These are phyloP conservation scores for Globisporangium acanthophoron DNA, from an alignment of 352 stramenopile genomes.

Conservation along the genomic window DNA sequence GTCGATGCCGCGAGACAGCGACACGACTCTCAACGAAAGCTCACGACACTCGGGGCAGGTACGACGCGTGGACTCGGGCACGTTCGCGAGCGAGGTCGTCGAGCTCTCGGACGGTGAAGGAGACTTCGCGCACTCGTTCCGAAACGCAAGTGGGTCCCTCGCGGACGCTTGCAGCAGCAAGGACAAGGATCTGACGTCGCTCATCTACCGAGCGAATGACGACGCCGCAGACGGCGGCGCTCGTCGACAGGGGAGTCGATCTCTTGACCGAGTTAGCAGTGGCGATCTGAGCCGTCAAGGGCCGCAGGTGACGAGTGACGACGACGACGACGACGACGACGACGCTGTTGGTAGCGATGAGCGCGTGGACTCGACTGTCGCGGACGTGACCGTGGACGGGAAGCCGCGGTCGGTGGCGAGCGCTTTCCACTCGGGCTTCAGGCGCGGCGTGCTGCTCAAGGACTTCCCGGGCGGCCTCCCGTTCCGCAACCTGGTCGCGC, in stretches of 20 bases:
- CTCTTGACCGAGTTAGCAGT: not conserved
- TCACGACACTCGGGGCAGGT: not conserved
- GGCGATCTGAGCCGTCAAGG: not conserved
- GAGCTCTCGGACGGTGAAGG: slow-evolving; percentile 17
- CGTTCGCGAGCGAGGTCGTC: slow-evolving; percentile 15
- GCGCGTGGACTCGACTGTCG: slow-evolving; percentile 27
- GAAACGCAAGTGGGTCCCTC: not conserved
- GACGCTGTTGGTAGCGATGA: slow-evolving; percentile 18
- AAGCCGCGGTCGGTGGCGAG: slow-evolving; percentile 51
- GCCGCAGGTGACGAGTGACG: slow-evolving; percentile 1
- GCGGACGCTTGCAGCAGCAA: slow-evolving; percentile 4
- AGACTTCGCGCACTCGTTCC: not conserved
- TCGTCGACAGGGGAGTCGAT: not conserved
- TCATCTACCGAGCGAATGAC: slow-evolving; percentile 21
- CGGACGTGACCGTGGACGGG: slow-evolving; percentile 47
- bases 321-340: slow-evolving; percentile 29
- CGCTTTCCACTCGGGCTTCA: slow-evolving; percentile 46
- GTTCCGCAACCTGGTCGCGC: slow-evolving; percentile 52
- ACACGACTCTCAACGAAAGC: not conserved
- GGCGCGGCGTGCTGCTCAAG: slow-evolving; percentile 30
- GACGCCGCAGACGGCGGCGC: slow-evolving; percentile 4
- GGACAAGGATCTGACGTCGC: slow-evolving; percentile 25
- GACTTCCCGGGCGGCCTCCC: slow-evolving; percentile 45
- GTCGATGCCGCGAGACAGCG: not conserved
- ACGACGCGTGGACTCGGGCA: slow-evolving; percentile 10